Conservation (phyloP, 1,284 basidiomycete genomes). For the Malassezia yamatoensis region DNA sequence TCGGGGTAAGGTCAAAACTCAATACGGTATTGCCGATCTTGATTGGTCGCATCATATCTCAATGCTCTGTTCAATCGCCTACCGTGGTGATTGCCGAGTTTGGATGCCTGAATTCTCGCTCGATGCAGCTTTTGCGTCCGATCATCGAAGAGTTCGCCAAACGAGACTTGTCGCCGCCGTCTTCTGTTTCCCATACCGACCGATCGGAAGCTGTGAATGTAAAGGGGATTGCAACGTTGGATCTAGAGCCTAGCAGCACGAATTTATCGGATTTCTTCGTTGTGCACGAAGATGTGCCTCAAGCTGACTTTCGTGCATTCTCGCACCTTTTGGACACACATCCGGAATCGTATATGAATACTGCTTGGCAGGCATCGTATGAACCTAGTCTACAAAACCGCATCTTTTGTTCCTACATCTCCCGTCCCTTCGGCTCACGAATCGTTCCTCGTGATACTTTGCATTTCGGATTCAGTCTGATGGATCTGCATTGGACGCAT, state of each 20-base stretch:
- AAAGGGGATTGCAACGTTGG: background rate
- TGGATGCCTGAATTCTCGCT: constrained; percentile 46
- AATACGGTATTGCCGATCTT: constrained; percentile 33
- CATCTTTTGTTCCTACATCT: constrained; percentile 43
- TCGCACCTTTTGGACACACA: constrained; percentile 35
- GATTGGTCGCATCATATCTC: constrained; percentile 31
- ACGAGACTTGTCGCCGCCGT: background rate
- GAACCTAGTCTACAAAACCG: constrained; percentile 35
- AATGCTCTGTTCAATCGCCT: constrained; percentile 6
- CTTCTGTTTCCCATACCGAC: no score
- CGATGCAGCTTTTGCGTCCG: constrained; percentile 40
- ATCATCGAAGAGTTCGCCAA: constrained; percentile 41
- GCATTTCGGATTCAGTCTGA: constrained; percentile 47
- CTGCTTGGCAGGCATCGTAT: constrained; percentile 35
- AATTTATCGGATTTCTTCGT: constrained; percentile 38
- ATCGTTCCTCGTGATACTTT: constrained; percentile 45
- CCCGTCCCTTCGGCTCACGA: constrained; percentile 46
- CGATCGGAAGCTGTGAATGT: background rate
- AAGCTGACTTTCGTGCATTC: constrained; percentile 46
- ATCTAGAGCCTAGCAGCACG: background rate
- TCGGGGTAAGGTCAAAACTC: constrained; percentile 42
- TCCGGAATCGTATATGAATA: constrained; percentile 39
- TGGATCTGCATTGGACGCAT: constrained; percentile 49
- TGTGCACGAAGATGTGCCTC: constrained; percentile 45
- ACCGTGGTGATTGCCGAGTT: constrained; percentile 46